Base-by-base conservation (phyloP, 202 grass and related monocot species). In the Eragrostis tef region DNA sequence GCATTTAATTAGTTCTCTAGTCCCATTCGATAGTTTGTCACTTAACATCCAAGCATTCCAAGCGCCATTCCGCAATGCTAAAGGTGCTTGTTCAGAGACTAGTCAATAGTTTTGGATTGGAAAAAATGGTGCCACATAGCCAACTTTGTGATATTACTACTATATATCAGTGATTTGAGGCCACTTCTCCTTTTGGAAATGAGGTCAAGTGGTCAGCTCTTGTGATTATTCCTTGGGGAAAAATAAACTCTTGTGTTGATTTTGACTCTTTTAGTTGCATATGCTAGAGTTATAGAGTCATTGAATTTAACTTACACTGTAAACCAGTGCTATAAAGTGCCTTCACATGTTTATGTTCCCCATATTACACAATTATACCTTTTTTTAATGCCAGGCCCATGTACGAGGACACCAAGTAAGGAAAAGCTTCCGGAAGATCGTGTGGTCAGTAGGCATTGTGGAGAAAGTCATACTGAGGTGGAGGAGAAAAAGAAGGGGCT, bases 381-480 rank as follows among this genome's bases (percentile, higher is more conserved):
- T 11, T 85, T 49, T 67, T 90, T 64, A 26, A 89, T 56, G 16
- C 68, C 85, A 99, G 97, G 97, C 97, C 73, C 93, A 93, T 93
- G 89, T 99, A 47, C 87, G 97, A 62, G 97, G 97, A 64, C 85
- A 96, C 72, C 91, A 99, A 88, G 91, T 92, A 64, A 90, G 97
- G 86, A 99, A 90, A 91, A 92, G 66, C 52, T 90, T 87, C 76
- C 77, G 81, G 69, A 94, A 93, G 82, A 81, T 99, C 26, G 59
- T 92, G 24, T 99, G 92, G 97, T 93, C 97, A 50, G 93, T 99
- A 16, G 85, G 87, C 24, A 99, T 96, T 11, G 89, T 96, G 77
- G 89, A 89, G 81, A 99, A 91, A 91, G 88, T 87, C 71, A 90
- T 99, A 93, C 50, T 99, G 44, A 88, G 93, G 54, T 99, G 97